phyloP scores from a whole-genome alignment of 2,329 filamentous ascomycete genomes.

The Phyllosticta ampelicida region DNA sequence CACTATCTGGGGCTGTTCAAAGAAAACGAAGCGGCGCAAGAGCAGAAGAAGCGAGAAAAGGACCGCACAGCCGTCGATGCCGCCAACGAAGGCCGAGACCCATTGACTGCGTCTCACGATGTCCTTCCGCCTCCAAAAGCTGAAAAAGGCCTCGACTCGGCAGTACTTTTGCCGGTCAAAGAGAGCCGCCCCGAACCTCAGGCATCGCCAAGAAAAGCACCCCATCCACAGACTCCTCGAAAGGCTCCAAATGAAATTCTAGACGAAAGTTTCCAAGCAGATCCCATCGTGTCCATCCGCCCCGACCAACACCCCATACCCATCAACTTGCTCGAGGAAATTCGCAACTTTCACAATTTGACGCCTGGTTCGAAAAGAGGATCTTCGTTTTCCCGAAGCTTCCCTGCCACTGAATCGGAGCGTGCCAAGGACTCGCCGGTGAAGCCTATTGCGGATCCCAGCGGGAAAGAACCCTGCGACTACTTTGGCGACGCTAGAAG shows the following conservation, averaged over 20 bases:
- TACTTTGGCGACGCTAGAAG: slow-evolving; percentile 5
- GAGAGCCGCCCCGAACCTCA: not conserved
- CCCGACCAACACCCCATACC: slow-evolving; percentile 27
- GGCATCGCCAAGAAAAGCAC: slow-evolving; percentile 6
- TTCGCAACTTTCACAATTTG: slow-evolving; percentile 43
- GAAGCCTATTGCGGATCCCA: slow-evolving; percentile 12
- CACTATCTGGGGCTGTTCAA: slow-evolving; percentile 56
- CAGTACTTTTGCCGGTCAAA: not conserved
- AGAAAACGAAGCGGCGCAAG: slow-evolving; percentile 46
- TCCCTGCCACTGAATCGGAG: slow-evolving; percentile 25
- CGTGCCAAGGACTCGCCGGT: slow-evolving; percentile 19
- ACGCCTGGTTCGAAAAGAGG: slow-evolving; percentile 36
- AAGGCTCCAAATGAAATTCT: not conserved
- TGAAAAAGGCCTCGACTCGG: not conserved
- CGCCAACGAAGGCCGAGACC: slow-evolving; percentile 1
- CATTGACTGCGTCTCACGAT: not conserved
- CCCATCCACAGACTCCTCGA: not conserved
- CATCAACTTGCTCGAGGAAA: slow-evolving; percentile 44
- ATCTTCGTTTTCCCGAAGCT: slow-evolving; percentile 44
- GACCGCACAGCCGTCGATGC: slow-evolving; percentile 17
- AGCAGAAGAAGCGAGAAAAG: slow-evolving; percentile 40
- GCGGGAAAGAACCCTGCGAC: slow-evolving; percentile 4
- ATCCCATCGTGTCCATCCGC: not conserved
- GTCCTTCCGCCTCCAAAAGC: not conserved
- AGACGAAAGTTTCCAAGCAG: not conserved